These are phyloP conservation scores for Salvia miltiorrhiza DNA, from an alignment of 257 asterid genomes.

Conservation along the genomic window DNA sequence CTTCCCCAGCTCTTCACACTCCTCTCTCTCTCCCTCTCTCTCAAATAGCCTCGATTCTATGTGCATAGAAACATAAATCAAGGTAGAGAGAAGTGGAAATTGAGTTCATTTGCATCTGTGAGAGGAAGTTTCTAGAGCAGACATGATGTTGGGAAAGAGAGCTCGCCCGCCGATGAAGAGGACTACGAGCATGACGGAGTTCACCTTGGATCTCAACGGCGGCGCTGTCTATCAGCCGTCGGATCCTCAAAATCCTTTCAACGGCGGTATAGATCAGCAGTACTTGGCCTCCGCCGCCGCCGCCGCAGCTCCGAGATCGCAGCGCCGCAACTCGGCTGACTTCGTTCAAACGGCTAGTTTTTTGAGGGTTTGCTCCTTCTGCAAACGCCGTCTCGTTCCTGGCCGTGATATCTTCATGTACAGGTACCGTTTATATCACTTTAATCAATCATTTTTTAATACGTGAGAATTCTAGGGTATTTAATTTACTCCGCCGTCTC, in stretches of 20 bases:
- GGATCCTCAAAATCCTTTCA: conserved; percentile 33
- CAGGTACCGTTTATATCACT: conserved; percentile 35
- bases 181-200: conserved; percentile 74
- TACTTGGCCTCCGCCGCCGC: conserved; percentile 24
- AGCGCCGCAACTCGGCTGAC: conserved; percentile 60
- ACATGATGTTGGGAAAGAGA: conserved; percentile 72
- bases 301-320: conserved; percentile 27
- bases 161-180: conserved; percentile 73
- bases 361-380: conserved; percentile 64
- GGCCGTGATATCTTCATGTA: conserved; percentile 88
- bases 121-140: background rate
- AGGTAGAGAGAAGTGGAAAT: conserved; percentile 6
- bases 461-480: background rate
- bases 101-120: background rate
- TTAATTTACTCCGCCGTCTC: background rate
- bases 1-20: conserved; percentile 20
- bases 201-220: conserved; percentile 45
- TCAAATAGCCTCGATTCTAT: background rate
- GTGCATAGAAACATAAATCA: background rate
- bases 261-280: conserved; percentile 29
- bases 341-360: conserved; percentile 46
- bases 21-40: conserved; percentile 7
- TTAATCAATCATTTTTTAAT: background rate
- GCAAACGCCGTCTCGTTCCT: conserved; percentile 65
- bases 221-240: conserved; percentile 21